phyloP scores from a whole-genome alignment of 2,329 filamentous ascomycete genomes.

The Xylariaceae sp. region DNA sequence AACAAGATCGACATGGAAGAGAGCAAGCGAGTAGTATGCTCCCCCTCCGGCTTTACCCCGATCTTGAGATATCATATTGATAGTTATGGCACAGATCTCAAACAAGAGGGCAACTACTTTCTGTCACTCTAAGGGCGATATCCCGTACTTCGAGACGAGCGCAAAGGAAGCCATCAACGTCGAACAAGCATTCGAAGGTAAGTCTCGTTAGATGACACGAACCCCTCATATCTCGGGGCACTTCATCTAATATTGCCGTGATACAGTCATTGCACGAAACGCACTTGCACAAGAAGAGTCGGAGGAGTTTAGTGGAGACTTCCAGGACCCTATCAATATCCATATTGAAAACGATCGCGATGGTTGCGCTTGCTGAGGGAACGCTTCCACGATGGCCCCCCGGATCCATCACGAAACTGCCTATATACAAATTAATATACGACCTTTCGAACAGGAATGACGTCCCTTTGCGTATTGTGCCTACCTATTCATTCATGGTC shows the following conservation, averaged over 20 bases:
- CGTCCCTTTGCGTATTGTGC: neutral
- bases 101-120: slow-evolving; percentile 96
- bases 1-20: slow-evolving; percentile 99
- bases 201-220: slow-evolving; percentile 18
- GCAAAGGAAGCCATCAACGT: slow-evolving; percentile 99
- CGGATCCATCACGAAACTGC: neutral
- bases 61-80: slow-evolving; percentile 1
- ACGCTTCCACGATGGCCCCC: neutral
- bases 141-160: slow-evolving; percentile 98
- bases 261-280: slow-evolving; percentile 85
- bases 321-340: slow-evolving; percentile 97
- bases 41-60: too few species aligned
- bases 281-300: slow-evolving; percentile 95
- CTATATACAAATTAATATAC: slow-evolving; percentile 15
- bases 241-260: slow-evolving; percentile 6
- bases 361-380: slow-evolving; percentile 78
- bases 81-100: slow-evolving; percentile 61
- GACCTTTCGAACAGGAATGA: neutral
- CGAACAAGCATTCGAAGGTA: slow-evolving; percentile 72
- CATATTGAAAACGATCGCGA: slow-evolving; percentile 91
- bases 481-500: slow-evolving; percentile 3
- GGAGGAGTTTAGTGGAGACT: slow-evolving; percentile 95
- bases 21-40: slow-evolving; percentile 78
- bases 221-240: neutral
- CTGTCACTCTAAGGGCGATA: slow-evolving; percentile 94